phyloP scores from a whole-genome alignment of 352 stramenopile genomes.

The Pythium dissotocum region DNA sequence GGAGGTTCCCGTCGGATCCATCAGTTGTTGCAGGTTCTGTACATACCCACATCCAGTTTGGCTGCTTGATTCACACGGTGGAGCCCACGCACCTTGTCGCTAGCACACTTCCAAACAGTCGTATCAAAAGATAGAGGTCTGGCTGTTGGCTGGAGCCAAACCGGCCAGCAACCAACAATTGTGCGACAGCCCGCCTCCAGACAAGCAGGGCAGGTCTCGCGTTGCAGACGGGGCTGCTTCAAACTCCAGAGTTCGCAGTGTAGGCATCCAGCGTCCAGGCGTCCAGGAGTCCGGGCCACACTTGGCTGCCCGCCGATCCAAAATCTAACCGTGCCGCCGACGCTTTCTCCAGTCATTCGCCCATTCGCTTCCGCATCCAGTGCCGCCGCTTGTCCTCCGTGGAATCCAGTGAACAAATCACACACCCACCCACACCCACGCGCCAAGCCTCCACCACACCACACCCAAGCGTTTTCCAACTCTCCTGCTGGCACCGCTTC shows the following conservation, averaged over 20 bases:
- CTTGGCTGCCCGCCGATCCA: slow-evolving; percentile 4
- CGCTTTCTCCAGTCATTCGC: slow-evolving; percentile 6
- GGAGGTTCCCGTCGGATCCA: not conserved
- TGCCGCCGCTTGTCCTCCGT: not conserved
- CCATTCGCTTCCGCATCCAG: slow-evolving; percentile 1
- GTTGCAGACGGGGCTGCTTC: slow-evolving; percentile 13
- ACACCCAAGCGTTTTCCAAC: not conserved
- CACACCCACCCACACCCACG: not conserved
- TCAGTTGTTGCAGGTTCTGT: slow-evolving; percentile 16
- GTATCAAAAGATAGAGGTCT: slow-evolving; percentile 19
- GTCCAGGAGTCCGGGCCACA: not conserved
- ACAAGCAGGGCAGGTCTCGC: slow-evolving; percentile 8
- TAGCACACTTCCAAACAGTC: slow-evolving; percentile 5
- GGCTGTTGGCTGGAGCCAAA: slow-evolving; percentile 16
- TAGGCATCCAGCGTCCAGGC: not conserved
- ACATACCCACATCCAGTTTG: slow-evolving; percentile 15
- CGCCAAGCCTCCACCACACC: not conserved
- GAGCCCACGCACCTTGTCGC: slow-evolving; percentile 5
- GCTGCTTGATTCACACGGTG: not conserved
- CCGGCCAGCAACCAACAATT: slow-evolving; percentile 27
- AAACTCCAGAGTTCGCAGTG: not conserved
- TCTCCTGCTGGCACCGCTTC: not conserved
- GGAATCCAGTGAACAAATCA: not conserved
- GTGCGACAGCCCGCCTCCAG: slow-evolving; percentile 24
- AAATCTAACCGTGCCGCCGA: slow-evolving; percentile 4